Percentiles rank a stretch among this genome's conserved stretches.
Conservation (phyloP, 2,329 filamentous ascomycete genomes). For the Akanthomyces dipterigenus region DNA sequence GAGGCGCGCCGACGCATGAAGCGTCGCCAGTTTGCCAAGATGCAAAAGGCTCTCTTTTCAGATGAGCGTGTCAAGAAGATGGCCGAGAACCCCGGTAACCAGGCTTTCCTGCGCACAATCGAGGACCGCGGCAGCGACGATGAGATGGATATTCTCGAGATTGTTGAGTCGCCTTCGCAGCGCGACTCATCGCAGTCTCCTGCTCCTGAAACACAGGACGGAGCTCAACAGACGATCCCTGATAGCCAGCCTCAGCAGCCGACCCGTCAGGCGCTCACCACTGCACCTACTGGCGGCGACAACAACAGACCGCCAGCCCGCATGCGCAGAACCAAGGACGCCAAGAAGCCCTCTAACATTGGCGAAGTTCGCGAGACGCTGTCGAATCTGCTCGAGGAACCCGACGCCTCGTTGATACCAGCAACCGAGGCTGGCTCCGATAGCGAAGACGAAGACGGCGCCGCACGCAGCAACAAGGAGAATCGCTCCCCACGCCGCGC, state of each 20-base stretch:
- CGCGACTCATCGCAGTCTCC: conserved; percentile 29
- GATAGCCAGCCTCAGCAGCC: conserved; percentile 41
- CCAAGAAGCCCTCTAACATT: conserved; percentile 65
- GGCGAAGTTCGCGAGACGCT: conserved; percentile 78
- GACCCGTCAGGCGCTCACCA: conserved; percentile 26
- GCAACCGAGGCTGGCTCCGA: conserved; percentile 32
- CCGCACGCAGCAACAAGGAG: conserved; percentile 40
- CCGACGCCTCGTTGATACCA: conserved; percentile 42
- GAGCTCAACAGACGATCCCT: conserved; percentile 31
- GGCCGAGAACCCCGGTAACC: conserved; percentile 79
- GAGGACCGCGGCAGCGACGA: conserved; percentile 75
- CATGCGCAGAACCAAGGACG: conserved; percentile 53
- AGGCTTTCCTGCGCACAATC: conserved; percentile 84
- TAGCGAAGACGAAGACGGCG: conserved; percentile 34
- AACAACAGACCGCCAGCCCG: conserved; percentile 51
- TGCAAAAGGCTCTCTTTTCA: conserved; percentile 79
- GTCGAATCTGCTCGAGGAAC: conserved; percentile 74
- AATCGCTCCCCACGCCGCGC: conserved; percentile 34
- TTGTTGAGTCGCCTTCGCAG: conserved; percentile 26
- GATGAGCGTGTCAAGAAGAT: conserved; percentile 91
- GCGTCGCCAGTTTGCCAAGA: conserved; percentile 80
- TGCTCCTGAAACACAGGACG: conserved; percentile 6
- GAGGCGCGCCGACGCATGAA: conserved; percentile 74
- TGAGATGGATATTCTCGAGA: conserved; percentile 67
- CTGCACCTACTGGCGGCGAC: conserved; percentile 17